phyloP scores from a whole-genome alignment of 208 protist genomes.

The Wallacemonas sp. region DNA sequence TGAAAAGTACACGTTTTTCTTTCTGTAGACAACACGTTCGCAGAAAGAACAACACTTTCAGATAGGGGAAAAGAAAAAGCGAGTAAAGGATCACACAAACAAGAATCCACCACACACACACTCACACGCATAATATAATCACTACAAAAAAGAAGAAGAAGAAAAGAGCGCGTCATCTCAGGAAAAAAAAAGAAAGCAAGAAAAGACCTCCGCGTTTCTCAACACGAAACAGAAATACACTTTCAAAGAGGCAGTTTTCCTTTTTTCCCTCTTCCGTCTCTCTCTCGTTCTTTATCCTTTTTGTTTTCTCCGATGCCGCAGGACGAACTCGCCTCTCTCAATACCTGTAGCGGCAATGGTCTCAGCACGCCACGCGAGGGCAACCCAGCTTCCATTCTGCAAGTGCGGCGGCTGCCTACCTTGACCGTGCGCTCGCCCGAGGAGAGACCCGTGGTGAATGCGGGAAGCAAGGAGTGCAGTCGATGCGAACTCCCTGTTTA shows the following conservation, averaged over 20 bases:
- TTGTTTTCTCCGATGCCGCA: too few relatives aligned
- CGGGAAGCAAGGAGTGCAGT: conserved; percentile 14
- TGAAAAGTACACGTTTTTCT: too few relatives aligned
- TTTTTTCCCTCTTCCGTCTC: too few relatives aligned
- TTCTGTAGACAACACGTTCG: background rate
- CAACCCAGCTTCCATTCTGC: background rate
- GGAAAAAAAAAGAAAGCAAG: background rate
- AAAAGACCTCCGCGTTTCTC: too few relatives aligned
- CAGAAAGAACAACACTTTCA: too few relatives aligned
- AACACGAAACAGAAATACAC: background rate
- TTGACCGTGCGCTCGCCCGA: background rate
- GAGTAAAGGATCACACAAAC: background rate
- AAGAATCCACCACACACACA: background rate
- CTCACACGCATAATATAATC: background rate
- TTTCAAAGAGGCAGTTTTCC: too few relatives aligned
- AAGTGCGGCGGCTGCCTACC: background rate
- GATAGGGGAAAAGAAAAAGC: too few relatives aligned
- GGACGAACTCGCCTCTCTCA: background rate
- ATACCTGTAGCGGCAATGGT: background rate
- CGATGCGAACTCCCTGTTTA: background rate
- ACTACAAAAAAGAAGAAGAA: background rate
- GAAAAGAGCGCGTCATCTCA: background rate
- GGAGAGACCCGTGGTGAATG: conserved; percentile 4
- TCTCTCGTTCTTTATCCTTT: too few relatives aligned
- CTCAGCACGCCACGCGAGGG: conserved; percentile 9